These are phyloP conservation scores for Backusella psychrophila DNA, from an alignment of 192 early-diverging fungal species.

Conservation along the genomic window DNA sequence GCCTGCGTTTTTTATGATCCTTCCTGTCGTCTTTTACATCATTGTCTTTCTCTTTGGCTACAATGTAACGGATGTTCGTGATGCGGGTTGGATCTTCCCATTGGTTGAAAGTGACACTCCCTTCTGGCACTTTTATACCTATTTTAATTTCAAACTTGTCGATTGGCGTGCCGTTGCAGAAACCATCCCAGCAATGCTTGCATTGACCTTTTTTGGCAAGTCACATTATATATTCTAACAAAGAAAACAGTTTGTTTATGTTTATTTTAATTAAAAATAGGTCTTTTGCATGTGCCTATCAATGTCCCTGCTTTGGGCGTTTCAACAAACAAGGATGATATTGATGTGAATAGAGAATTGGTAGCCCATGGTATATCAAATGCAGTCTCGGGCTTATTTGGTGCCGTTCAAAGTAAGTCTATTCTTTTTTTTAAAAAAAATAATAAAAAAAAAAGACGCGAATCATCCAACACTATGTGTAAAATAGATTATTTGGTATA, in stretches of 20 bases:
- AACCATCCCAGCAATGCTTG: conserved; percentile 88
- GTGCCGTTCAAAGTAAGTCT: conserved; percentile 69
- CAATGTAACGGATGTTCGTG: conserved; percentile 63
- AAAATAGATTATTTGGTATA: conserved; percentile 84
- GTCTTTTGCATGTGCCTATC: conserved; percentile 96
- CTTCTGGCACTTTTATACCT: conserved; percentile 89
- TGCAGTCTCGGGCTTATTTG: conserved; percentile 72
- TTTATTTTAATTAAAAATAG: conserved; percentile 17
- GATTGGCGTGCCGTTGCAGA: conserved; percentile 63
- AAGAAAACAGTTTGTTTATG: too few species aligned
- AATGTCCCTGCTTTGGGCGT: conserved; percentile 94
- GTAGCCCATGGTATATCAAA: conserved; percentile 93
- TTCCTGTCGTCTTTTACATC: conserved; percentile 78
- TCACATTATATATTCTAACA: neutral
- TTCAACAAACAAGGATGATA: conserved; percentile 80
- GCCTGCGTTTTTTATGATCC: conserved; percentile 82
- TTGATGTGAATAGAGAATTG: conserved; percentile 93
- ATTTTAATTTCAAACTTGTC: conserved; percentile 63
- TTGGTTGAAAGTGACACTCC: conserved; percentile 70
- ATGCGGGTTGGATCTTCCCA: conserved; percentile 81
- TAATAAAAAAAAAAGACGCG: neutral
- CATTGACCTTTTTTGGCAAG: conserved; percentile 86
- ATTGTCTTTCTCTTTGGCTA: conserved; percentile 59
- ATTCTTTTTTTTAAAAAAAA: neutral
- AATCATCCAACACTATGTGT: neutral